Evolutionary conservation across 1,284 basidiomycete genomes (phyloP), one percentile per base, ranked within the genome.

Genomic region (Coriolopsis trogii): DNA sequence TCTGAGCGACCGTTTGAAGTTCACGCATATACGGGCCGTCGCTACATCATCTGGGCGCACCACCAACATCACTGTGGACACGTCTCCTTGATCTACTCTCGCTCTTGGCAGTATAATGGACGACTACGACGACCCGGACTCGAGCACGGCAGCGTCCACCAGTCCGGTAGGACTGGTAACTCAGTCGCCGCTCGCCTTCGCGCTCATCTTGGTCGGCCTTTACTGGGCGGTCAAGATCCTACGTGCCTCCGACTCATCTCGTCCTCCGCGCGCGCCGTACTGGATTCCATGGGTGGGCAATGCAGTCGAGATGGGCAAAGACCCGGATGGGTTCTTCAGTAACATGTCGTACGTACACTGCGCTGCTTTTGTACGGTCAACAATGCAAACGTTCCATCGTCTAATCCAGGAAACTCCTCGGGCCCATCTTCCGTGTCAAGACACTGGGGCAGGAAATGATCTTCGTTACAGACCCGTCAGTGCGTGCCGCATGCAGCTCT

Each of bases 201-300:
- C 47, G 7, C 33, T 53, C 8, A n/a, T 49, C 12, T 36, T 56
- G 28, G 41, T 53, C 15, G 51, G 39, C 3, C 47, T 56, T 3
- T 56, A 56, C 37, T 56, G 50, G 50, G 40, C 31, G 6, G 34
- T 42, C 34, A 56, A 56, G 21, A 23, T 56, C 9, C 36, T 56
- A n/a, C 50, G 47, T 6, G n/a, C 50, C 6, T 20, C 31, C 15
- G 43, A 52, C 26, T 12, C 36, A 3, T 40, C 38, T 6, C 48
- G 54, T 61, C 28, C 40, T 26, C 70, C 73, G 49, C 63, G 61
- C 18, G 55, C 57, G 5, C 43, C 49, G 23, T 59, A 60, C 30
- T 57, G 53, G 58, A 55, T 63, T 34, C 63, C 63, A 58, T 64
- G 63, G 62, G 24, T 64, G 4, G 63, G 63, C 15, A 58, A 58